phyloP scores from a whole-genome alignment of 306 rosid genomes.

The Quercus gilva region DNA sequence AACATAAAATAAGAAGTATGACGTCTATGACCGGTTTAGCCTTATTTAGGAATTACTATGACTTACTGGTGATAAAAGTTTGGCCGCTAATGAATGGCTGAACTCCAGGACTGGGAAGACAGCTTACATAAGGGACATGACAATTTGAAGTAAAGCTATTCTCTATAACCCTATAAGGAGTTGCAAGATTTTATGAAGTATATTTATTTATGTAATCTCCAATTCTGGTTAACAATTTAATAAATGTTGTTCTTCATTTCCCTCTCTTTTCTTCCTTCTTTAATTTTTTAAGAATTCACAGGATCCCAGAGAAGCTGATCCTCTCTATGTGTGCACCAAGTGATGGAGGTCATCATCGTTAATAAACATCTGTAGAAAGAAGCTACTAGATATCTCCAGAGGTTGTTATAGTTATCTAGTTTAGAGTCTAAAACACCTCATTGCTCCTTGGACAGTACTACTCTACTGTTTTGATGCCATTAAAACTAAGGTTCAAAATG shows the following conservation, averaged over 20 bases:
- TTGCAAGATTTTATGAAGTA: background rate
- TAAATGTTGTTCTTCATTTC: background rate
- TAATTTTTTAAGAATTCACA: background rate
- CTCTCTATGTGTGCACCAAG: background rate
- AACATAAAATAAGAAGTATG: background rate
- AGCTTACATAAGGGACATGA: background rate
- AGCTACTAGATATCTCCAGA: background rate
- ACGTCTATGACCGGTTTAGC: too few relatives aligned
- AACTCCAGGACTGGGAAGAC: background rate
- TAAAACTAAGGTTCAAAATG: background rate
- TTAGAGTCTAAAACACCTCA: background rate
- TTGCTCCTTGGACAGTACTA: background rate
- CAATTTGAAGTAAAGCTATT: background rate
- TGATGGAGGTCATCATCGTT: background rate
- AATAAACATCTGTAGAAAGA: background rate
- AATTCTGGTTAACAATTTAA: background rate
- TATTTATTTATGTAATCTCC: background rate
- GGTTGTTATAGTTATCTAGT: background rate
- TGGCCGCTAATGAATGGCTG: background rate
- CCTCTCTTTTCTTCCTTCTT: background rate
- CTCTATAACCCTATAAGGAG: background rate
- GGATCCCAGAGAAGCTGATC: background rate
- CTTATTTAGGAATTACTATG: background rate
- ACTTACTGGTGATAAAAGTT: background rate
- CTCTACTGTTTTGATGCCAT: background rate